Base-by-base conservation (phyloP, 176 grass and related monocot genomes). In the Pharus latifolius region DNA sequence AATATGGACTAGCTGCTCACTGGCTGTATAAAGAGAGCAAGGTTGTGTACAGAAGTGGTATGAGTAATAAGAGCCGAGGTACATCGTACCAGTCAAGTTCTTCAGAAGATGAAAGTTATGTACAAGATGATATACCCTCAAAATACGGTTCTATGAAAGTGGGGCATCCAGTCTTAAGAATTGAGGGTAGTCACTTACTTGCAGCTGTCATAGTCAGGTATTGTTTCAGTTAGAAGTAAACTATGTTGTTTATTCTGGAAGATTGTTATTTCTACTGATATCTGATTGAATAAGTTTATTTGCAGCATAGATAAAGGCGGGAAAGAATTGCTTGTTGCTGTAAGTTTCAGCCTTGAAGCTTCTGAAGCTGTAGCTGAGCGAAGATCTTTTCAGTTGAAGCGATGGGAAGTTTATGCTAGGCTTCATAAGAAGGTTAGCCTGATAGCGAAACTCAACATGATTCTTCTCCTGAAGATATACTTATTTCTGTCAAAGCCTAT, bases 11-110 rank as follows among this genome's bases (percentile, higher is more conserved):
- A 13, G 94, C 94, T 58, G 94, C 94, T 49, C 94, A 98, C 74
- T 98, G 94, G 94, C 69, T 98, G n/a, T 98, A 98, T 63, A 92
- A 98, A 69, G 94, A 98, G 79, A 98, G 78, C 37, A 85, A 80
- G 65, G 55, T 84, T 25, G 81, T 88, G 22, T 40, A 73, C 37
- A 67, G 31, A 53, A 77, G 62, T 72, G 71, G 64, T 49, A 85
- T 68, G 61, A 77, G 72, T 85, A 80, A 86, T 60, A 84, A 75
- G 54, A 28, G 14, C 12, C 58, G 53, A 65, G 83, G 73, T 63
- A 59, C 88, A 69, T 77, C 77, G 13, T 85, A 85, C 37, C 38
- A 80, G 82, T 80, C 93, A 57, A 85, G 78, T 59, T 65, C 72
- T 65, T 87, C 78, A 43, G 94, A 90, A 67, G 81, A 98, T 74